Evolutionary conservation across 73 alveolate genomes (phyloP).

Genomic region (Tetrahymena malaccensis): DNA sequence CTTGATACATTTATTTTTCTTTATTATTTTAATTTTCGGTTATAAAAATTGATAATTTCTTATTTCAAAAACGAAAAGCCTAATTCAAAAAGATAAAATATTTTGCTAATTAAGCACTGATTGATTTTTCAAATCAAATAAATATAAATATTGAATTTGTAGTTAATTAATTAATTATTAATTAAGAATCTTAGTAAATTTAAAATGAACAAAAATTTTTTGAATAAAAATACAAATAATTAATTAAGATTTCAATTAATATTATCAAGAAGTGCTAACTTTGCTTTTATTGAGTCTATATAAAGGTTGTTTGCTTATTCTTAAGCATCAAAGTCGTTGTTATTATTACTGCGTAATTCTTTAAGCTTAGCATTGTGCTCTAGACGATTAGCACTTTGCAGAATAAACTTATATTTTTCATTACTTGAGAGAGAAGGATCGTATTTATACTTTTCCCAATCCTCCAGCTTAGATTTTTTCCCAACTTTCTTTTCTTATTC

Average conservation of each 20-base stretch:
- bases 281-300: slow-evolving; percentile 36
- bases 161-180: too few relatives aligned
- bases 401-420: slow-evolving; percentile 5
- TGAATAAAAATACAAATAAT: neutral
- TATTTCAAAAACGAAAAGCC: too few relatives aligned
- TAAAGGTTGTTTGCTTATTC: slow-evolving; percentile 39
- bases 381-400: slow-evolving; percentile 10
- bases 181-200: too few relatives aligned
- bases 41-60: too few relatives aligned
- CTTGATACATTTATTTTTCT: too few relatives aligned
- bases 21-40: too few relatives aligned
- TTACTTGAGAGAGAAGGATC: neutral
- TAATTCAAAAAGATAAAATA: too few relatives aligned
- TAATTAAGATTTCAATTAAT: neutral
- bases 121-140: too few relatives aligned
- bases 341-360: slow-evolving; percentile 12
- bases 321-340: slow-evolving; percentile 11
- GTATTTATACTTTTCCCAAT: neutral
- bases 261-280: slow-evolving; percentile 11
- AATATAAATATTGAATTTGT: too few relatives aligned
- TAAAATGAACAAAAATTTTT: neutral
- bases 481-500: neutral
- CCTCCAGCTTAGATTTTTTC: neutral
- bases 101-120: too few relatives aligned
- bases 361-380: slow-evolving; percentile 33